Evolutionary conservation across 441 rosid genomes (phyloP).

Genomic region (Gossypium davidsonii): DNA sequence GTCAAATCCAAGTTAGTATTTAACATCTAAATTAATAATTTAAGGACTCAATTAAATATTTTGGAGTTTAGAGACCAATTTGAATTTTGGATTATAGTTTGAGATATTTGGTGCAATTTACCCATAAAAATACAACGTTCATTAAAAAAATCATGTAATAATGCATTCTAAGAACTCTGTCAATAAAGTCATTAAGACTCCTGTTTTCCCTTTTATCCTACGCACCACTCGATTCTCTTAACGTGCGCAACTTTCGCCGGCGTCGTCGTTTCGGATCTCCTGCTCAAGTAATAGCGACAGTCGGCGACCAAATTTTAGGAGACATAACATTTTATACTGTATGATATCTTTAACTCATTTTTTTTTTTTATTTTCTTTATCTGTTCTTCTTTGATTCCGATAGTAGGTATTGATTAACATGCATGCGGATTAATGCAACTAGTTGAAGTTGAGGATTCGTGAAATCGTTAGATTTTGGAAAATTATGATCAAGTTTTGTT

Average conservation of each 20-base stretch:
- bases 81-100: no score
- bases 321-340: conserved; percentile 17
- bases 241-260: conserved; percentile 35
- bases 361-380: background rate
- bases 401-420: background rate
- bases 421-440: conserved; percentile 10
- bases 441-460: background rate
- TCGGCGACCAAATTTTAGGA: conserved; percentile 19
- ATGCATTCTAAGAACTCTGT: background rate
- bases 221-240: conserved; percentile 21
- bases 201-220: conserved; percentile 12
- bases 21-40: no score
- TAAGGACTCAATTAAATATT: no score
- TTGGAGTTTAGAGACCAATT: no score
- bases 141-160: background rate
- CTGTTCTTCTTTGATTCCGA: background rate
- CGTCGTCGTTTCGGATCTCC: conserved; percentile 20
- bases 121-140: background rate
- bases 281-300: background rate
- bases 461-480: background rate
- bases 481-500: background rate
- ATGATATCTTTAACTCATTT: no score
- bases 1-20: no score
- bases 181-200: background rate
- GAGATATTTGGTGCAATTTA: no score